Evolutionary conservation across 2,329 filamentous ascomycete genomes (phyloP), one percentile per base, ranked within the genome.

Genomic region (Botrytis aclada): DNA sequence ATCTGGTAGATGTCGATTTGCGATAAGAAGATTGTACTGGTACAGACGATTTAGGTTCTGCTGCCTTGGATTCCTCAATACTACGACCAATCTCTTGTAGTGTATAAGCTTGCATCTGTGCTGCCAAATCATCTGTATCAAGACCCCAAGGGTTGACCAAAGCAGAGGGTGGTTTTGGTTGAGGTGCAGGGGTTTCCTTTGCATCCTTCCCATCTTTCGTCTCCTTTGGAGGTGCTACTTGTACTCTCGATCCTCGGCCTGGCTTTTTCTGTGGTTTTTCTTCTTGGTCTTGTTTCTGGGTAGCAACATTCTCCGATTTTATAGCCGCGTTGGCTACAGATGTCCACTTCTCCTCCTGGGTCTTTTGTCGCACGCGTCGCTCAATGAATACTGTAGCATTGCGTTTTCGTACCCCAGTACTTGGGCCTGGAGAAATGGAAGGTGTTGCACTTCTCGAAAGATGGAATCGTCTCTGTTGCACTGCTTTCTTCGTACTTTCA

Each of bases 31-130:
- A 76, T 45, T 62, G 20, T 20, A 76, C 37, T 37, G 60, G 34
- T 63, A 70, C 56, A 39, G 69, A 32, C n/a, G 70, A 51, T n/a
- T 63, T 62, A 43, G 60, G 78, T 74, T 41, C 70, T 58, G 65
- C 47, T 39, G 74, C 67, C 56, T 79, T 73, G 20, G 71, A 74
- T 73, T 63, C 75, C 1, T 76, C 76, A n/a, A 80, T 74, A 39
- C 72, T 79, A 39, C 79, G 76, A 63, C 81, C 85, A 47, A 91
- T 89, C 74, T 90, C 85, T 76, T 86, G 83, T 75, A 91, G 81
- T 0, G 88, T 87, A 82, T 87, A 91, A 45, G 84, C 82, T 77
- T 89, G 85, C 87, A 89, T 89, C 47, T 87, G 86, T 9, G 84
- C 84, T 2, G 86, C 82, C 51, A 89, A 83, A 74, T 84, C 83